These are phyloP conservation scores for Malus orientalis DNA, from an alignment of 306 rosid genomes.

Conservation along the genomic window DNA sequence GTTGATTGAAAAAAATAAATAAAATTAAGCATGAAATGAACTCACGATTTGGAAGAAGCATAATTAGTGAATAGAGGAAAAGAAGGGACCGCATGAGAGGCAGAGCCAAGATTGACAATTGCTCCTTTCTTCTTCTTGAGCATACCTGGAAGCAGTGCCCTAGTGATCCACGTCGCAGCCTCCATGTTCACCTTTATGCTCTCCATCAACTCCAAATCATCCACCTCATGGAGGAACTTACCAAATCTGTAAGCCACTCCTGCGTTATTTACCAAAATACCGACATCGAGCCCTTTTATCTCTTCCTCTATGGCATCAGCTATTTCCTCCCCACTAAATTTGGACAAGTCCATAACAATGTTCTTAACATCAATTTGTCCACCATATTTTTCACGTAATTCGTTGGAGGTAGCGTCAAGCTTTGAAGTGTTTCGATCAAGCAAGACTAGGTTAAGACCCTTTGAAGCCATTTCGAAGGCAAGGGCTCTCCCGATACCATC, in stretches of 20 bases:
- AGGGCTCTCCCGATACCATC: slow-evolving; percentile 78
- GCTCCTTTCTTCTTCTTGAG: slow-evolving; percentile 43
- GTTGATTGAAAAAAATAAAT: neutral
- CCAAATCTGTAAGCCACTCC: slow-evolving; percentile 38
- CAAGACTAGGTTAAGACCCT: slow-evolving; percentile 35
- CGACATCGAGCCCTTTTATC: slow-evolving; percentile 12
- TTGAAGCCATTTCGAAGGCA: slow-evolving; percentile 45
- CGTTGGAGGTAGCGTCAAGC: slow-evolving; percentile 22
- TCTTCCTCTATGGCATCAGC: neutral
- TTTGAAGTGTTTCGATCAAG: slow-evolving; percentile 21
- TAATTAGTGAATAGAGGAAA: slow-evolving; percentile 34
- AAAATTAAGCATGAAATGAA: neutral
- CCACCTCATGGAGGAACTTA: slow-evolving; percentile 35
- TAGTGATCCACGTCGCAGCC: slow-evolving; percentile 31
- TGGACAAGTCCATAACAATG: slow-evolving; percentile 27
- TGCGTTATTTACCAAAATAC: slow-evolving; percentile 40
- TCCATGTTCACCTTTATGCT: slow-evolving; percentile 37
- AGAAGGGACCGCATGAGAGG: slow-evolving; percentile 32
- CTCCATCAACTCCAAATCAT: slow-evolving; percentile 8
- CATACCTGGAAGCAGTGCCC: slow-evolving; percentile 37
- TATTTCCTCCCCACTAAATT: slow-evolving; percentile 13
- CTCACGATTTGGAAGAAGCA: slow-evolving; percentile 49
- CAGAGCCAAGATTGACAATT: slow-evolving; percentile 45
- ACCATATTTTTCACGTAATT: slow-evolving; percentile 11
- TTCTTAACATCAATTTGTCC: neutral